Evolutionary conservation across 2,329 filamentous ascomycete genomes (phyloP).

Genomic region (Pseudopyrenochaeta lycopersici): DNA sequence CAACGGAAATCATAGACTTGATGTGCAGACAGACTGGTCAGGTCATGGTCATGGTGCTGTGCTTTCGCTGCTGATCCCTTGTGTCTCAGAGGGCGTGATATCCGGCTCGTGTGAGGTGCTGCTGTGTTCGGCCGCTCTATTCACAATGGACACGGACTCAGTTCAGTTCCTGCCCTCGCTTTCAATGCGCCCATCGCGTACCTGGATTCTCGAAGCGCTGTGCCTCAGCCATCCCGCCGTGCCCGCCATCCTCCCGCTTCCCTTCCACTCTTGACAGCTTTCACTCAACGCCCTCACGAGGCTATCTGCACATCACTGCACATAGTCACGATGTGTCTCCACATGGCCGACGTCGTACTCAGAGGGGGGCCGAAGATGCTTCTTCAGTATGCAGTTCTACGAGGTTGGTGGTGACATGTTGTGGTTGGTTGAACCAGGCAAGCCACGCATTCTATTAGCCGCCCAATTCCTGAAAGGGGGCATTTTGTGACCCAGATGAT

Average conservation of each 20-base stretch:
- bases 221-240: constrained; percentile 29
- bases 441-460: constrained; percentile 44
- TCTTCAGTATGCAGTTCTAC: background rate
- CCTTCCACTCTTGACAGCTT: constrained; percentile 22
- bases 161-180: background rate
- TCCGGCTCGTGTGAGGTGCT: background rate
- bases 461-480: constrained; percentile 40
- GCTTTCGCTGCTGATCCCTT: background rate
- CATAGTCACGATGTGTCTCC: constrained; percentile 35
- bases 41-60: background rate
- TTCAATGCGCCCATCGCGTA: constrained; percentile 6
- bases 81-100: background rate
- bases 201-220: constrained; percentile 33
- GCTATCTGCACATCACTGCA: constrained; percentile 39
- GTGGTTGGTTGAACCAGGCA: constrained; percentile 36
- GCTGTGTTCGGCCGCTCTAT: background rate
- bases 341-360: constrained; percentile 23
- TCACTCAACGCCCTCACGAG: constrained; percentile 13
- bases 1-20: background rate
- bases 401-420: constrained; percentile 19
- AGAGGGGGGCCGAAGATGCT: constrained; percentile 19
- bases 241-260: constrained; percentile 20
- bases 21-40: background rate
- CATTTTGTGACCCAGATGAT: constrained; percentile 38
- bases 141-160: background rate